Percentiles rank a stretch among this genome's conserved stretches.
These are phyloP conservation scores for Suillus americanus DNA, from an alignment of 768 basidiomycete species.

Conservation along the genomic window DNA sequence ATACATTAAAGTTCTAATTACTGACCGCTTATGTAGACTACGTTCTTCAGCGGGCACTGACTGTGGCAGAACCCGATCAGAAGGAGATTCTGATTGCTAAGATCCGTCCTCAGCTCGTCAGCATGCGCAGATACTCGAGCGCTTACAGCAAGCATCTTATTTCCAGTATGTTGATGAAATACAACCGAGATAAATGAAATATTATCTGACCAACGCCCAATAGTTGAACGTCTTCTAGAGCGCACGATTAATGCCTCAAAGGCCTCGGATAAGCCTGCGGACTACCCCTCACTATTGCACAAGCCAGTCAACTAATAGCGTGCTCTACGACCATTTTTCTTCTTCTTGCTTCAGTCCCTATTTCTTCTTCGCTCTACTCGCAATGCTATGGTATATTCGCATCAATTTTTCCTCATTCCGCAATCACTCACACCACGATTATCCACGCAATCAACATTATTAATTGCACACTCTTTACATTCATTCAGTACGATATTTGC, in stretches of 20 bases:
- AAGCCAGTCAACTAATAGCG: slow-evolving; percentile 22
- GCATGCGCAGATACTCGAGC: slow-evolving; percentile 70
- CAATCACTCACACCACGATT: slow-evolving; percentile 30
- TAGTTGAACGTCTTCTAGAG: slow-evolving; percentile 72
- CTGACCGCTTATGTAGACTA: slow-evolving; percentile 54
- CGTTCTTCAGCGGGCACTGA: slow-evolving; percentile 78
- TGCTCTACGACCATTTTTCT: slow-evolving; percentile 12
- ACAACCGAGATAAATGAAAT: slow-evolving; percentile 18
- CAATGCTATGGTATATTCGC: slow-evolving; percentile 38
- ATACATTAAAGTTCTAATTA: slow-evolving; percentile 5
- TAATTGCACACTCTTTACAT: slow-evolving; percentile 32
- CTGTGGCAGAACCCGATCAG: slow-evolving; percentile 70
- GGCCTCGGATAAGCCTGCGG: slow-evolving; percentile 28
- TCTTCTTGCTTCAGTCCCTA: slow-evolving; percentile 13
- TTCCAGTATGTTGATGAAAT: slow-evolving; percentile 56
- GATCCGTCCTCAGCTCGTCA: slow-evolving; percentile 66
- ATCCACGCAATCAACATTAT: slow-evolving; percentile 35
- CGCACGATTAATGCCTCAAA: slow-evolving; percentile 39
- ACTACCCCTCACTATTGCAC: slow-evolving; percentile 30
- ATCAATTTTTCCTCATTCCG: slow-evolving; percentile 29
- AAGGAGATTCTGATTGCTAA: slow-evolving; percentile 59
- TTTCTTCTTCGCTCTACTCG: slow-evolving; percentile 23
- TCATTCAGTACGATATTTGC: slow-evolving; percentile 26
- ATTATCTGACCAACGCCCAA: background rate
- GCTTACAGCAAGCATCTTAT: slow-evolving; percentile 79